Percentiles rank a stretch among this genome's conserved stretches.
Evolutionary conservation across 148 eudicot species (phyloP).

Genomic region (Nyssa sinensis): DNA sequence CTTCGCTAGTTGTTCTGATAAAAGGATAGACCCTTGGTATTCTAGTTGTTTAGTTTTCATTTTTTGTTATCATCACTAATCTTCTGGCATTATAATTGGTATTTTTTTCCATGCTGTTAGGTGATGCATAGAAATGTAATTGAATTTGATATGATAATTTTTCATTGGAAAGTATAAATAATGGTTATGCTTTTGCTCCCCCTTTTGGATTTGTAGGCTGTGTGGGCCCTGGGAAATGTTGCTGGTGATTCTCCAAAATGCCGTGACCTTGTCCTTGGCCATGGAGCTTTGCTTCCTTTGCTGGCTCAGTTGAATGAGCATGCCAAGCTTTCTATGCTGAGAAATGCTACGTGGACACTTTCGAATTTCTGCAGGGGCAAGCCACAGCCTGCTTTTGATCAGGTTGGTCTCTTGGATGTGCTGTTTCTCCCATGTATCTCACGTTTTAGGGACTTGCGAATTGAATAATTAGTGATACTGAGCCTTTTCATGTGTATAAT

Average conservation of each 20-base stretch:
- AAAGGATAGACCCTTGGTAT: too few species aligned
- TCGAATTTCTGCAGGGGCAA: conserved; percentile 55
- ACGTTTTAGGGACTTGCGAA: neutral
- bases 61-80: neutral
- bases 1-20: neutral
- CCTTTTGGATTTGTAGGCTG: conserved; percentile 33
- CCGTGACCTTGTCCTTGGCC: conserved; percentile 53
- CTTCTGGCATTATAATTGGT: neutral
- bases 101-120: neutral
- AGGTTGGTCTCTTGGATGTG: conserved; percentile 23
- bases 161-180: neutral
- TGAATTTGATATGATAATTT: neutral
- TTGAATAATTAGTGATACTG: neutral
- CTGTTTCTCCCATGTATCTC: neutral
- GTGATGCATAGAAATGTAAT: neutral
- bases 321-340: conserved; percentile 49
- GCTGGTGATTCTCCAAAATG: conserved; percentile 62
- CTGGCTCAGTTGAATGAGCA: conserved; percentile 45
- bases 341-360: conserved; percentile 62
- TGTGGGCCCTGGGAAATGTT: conserved; percentile 64
- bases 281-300: conserved; percentile 47
- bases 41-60: too few species aligned
- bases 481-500: neutral
- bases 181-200: neutral
- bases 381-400: conserved; percentile 50